Evolutionary conservation across 2,329 filamentous ascomycete genomes (phyloP).

Genomic region (Xylariaceae sp.): DNA sequence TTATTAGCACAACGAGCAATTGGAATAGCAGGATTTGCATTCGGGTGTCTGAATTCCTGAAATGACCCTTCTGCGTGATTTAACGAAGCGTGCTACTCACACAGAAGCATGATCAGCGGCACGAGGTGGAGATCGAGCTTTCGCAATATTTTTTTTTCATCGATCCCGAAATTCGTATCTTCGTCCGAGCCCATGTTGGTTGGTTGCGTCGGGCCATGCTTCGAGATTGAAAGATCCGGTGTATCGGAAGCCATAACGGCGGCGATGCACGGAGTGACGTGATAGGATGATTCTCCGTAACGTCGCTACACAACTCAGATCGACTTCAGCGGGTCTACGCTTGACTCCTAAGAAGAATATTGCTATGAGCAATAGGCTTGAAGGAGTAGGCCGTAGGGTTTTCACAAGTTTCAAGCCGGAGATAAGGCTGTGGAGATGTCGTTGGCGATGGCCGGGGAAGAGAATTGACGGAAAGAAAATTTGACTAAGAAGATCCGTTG

Average conservation of each 20-base stretch:
- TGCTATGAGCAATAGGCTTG: no score
- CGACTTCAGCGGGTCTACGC: no score
- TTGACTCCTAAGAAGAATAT: no score
- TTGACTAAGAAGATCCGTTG: no score
- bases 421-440: background rate
- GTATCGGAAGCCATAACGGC: conserved; percentile 6
- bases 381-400: no score
- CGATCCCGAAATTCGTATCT: conserved; percentile 16
- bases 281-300: background rate
- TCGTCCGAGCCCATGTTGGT: conserved; percentile 6
- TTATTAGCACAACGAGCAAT: no score
- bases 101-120: conserved; percentile 64
- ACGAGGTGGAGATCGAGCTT: conserved; percentile 63
- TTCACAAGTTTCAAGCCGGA: background rate
- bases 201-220: conserved; percentile 8
- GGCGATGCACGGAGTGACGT: background rate
- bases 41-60: background rate
- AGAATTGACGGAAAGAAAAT: no score
- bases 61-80: background rate
- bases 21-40: background rate
- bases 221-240: conserved; percentile 17
- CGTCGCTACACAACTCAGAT: no score
- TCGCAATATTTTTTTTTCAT: conserved; percentile 55
- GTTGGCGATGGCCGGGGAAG: no score
- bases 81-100: conserved; percentile 12